Percentiles rank a stretch among this genome's conserved stretches.
Evolutionary conservation across 257 asterid genomes (phyloP).

Genomic region (Nicotiana sylvestris): DNA sequence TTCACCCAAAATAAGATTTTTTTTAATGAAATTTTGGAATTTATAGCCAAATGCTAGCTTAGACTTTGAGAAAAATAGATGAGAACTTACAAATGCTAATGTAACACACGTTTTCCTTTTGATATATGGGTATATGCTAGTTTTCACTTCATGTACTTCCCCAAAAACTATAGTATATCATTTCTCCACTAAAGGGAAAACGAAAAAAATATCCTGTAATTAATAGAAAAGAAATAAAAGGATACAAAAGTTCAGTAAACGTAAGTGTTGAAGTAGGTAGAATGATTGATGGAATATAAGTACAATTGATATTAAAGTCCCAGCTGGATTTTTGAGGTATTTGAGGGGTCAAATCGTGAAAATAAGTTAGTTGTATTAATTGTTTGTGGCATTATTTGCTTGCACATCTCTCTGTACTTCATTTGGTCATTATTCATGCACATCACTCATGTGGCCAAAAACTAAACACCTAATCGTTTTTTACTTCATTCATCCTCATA

Average conservation of each 20-base stretch:
- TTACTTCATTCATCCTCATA: not conserved
- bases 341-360: not conserved
- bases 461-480: not conserved
- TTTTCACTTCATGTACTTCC: too few species aligned
- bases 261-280: not conserved
- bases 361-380: not conserved
- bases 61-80: too few species aligned
- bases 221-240: not conserved
- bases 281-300: slow-evolving; percentile 12
- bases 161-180: too few species aligned
- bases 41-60: too few species aligned
- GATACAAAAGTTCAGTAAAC: not conserved
- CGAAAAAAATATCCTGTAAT: not conserved
- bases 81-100: too few species aligned
- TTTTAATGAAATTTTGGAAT: too few species aligned
- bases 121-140: too few species aligned
- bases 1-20: too few species aligned
- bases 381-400: not conserved
- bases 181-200: not conserved
- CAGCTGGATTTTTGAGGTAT: not conserved
- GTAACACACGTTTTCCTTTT: too few species aligned
- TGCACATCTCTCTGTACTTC: not conserved
- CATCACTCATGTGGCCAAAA: not conserved
- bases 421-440: not conserved
- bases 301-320: not conserved